Base-by-base conservation (phyloP, 306 rosid species). In the Cucurbita pepo region DNA sequence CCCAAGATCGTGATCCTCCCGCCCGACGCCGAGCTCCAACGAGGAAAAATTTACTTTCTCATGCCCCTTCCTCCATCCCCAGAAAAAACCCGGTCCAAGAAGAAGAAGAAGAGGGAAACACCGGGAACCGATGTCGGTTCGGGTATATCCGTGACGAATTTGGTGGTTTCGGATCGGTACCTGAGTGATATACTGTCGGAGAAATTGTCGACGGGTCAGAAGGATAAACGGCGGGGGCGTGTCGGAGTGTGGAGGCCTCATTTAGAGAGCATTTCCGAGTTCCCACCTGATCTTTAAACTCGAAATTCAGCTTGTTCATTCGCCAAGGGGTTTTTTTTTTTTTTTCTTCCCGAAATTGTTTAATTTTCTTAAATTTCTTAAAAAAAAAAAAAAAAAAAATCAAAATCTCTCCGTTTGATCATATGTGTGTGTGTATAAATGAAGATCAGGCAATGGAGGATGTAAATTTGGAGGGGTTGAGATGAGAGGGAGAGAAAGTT, bases 11-110 rank as follows among this genome's bases (percentile, higher is more conserved):
- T 87, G 0, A 79, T 94, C n/a, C 90, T 94, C 43, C 96, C 96
- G 0, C 98, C 98, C 3, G 98, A 94, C 11, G 97, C 98, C 0
- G 85, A 87, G 37, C 98, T 94, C 56, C 90, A 87, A 34, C 96
- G 97, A 0, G 98, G 98, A 15, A 94, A 90, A 89, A 94, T 94
- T 85, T 94, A 94, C 96, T 94, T 94, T 80, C 98, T 94, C 71
- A 94, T 89, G 88, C 97, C 96, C 0, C 73, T 82, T 12, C 93
- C 96, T 5, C 69, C 86, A 0, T 14, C 64, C 0, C 82, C 85
- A 0, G 84, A 77, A 9, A 84, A 89, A 15, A 45, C 75, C 50
- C 70, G 47, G 25, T 54, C 75, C 77, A 86, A 83, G 81, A 75
- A 79, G 79, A 76, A 79, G 79, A 76, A 84, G 73, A 71, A 83